Conservation (phyloP, 805 yeast genomes). For the Saccharomycopsis sp. region DNA sequence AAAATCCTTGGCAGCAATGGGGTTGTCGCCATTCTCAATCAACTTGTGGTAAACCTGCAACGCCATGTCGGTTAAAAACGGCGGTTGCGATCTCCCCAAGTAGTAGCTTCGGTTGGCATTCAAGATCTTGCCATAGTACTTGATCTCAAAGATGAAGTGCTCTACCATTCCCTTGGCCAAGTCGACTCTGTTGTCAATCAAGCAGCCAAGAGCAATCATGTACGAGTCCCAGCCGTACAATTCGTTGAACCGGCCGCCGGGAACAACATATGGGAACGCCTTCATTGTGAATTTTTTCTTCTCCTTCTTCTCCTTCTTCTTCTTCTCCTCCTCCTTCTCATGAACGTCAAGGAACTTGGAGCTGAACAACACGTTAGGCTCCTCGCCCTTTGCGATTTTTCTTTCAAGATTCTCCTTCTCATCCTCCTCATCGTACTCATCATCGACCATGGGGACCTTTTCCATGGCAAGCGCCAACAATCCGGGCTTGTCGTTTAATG, state of each 20-base stretch:
- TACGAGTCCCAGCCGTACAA: conserved; percentile 98
- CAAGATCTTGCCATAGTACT: conserved; percentile 82
- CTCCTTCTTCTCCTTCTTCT: background rate
- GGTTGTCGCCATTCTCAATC: conserved; percentile 33
- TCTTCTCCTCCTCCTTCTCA: too few species aligned
- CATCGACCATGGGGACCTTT: conserved; percentile 28
- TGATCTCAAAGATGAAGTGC: conserved; percentile 83
- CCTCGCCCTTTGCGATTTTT: too few species aligned
- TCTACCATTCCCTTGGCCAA: conserved; percentile 86
- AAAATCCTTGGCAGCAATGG: conserved; percentile 48
- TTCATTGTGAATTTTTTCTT: conserved; percentile 30
- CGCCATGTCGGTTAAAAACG: conserved; percentile 91
- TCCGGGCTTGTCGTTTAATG: conserved; percentile 79
- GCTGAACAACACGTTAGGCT: background rate
- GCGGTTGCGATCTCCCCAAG: conserved; percentile 90
- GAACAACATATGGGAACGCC: conserved; percentile 85
- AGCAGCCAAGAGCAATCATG: conserved; percentile 77
- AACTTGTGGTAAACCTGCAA: conserved; percentile 54
- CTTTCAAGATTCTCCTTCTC: background rate
- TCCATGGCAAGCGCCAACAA: conserved; percentile 71
- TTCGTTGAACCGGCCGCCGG: conserved; percentile 96
- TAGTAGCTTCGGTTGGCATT: conserved; percentile 93
- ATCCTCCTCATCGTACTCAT: conserved; percentile 1
- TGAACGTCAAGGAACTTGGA: conserved; percentile 1
- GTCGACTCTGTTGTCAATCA: conserved; percentile 54